A percentile compares a stretch with the other conserved stretches of the same genome.
Evolutionary conservation across 2,329 filamentous ascomycete species (phyloP).

Genomic region (Diaporthe amygdali): DNA sequence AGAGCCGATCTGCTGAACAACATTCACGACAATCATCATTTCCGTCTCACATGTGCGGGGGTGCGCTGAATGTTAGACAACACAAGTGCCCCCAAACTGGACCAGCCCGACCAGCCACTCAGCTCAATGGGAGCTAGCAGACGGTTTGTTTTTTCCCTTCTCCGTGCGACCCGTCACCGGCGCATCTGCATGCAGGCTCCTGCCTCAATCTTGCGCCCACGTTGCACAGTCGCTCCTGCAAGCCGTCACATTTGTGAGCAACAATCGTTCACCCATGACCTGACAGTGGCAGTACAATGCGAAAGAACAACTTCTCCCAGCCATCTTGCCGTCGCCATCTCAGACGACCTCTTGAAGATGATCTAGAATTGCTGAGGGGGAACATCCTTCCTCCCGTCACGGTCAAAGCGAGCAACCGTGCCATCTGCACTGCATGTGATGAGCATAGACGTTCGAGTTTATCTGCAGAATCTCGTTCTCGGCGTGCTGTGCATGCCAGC

Average conservation of each 20-base stretch:
- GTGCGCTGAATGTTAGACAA: background rate
- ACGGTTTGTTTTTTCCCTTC: background rate
- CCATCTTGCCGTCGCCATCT: background rate
- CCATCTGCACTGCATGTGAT: conserved; percentile 4
- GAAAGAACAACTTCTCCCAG: background rate
- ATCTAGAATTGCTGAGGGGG: background rate
- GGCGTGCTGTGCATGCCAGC: background rate
- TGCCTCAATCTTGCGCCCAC: conserved; percentile 9
- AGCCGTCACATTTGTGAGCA: background rate
- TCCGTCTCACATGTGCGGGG: background rate
- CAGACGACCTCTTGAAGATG: background rate
- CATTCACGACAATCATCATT: background rate
- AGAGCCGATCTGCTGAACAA: background rate
- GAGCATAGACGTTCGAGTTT: background rate
- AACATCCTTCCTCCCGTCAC: background rate
- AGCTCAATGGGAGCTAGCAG: background rate
- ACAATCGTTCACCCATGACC: background rate
- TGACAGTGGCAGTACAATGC: background rate
- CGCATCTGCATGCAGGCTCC: conserved; percentile 5
- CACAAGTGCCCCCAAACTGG: background rate
- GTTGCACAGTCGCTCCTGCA: background rate
- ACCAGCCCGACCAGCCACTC: background rate
- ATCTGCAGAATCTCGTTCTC: background rate
- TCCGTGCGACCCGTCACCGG: background rate
- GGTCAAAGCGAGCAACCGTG: conserved; percentile 12